Evolutionary conservation across 2,329 filamentous ascomycete genomes (phyloP).

Genomic region (Penicillium sp.): DNA sequence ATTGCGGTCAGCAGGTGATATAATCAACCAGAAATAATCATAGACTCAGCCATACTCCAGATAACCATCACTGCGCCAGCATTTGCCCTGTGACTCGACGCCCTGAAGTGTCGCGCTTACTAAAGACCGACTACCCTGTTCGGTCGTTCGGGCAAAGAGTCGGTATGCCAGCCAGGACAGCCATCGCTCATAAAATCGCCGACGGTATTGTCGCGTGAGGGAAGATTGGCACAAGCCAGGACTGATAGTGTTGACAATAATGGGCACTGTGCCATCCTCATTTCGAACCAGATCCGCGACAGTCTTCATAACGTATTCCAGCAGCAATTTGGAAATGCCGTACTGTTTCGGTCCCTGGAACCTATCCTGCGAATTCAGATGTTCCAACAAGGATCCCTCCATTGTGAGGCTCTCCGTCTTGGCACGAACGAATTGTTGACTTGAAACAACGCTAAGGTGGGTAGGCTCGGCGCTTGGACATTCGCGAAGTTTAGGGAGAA

Average conservation of each 20-base stretch:
- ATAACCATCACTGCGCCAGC: slow-evolving; percentile 45
- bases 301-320: slow-evolving; percentile 44
- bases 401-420: slow-evolving; percentile 32
- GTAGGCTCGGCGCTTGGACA: slow-evolving; percentile 32
- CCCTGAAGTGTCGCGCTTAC: slow-evolving; percentile 45
- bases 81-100: slow-evolving; percentile 44
- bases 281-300: slow-evolving; percentile 33
- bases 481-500: slow-evolving; percentile 49
- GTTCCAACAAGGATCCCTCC: slow-evolving; percentile 32
- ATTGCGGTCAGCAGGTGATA: slow-evolving; percentile 14
- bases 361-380: slow-evolving; percentile 31
- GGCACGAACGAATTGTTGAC: slow-evolving; percentile 39
- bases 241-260: slow-evolving; percentile 48
- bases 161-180: slow-evolving; percentile 35
- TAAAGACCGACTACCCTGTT: slow-evolving; percentile 46
- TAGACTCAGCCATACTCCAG: slow-evolving; percentile 29
- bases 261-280: slow-evolving; percentile 35
- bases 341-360: slow-evolving; percentile 40
- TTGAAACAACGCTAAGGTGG: slow-evolving; percentile 49
- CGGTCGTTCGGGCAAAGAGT: slow-evolving; percentile 44
- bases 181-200: slow-evolving; percentile 35
- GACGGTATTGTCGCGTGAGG: slow-evolving; percentile 42
- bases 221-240: slow-evolving; percentile 47
- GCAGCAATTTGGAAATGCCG: slow-evolving; percentile 42
- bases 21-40: neutral